Evolutionary conservation across 2,329 filamentous ascomycete genomes (phyloP), one percentile per base, ranked within the genome.

Genomic region (Mycosphaerella arachidis): DNA sequence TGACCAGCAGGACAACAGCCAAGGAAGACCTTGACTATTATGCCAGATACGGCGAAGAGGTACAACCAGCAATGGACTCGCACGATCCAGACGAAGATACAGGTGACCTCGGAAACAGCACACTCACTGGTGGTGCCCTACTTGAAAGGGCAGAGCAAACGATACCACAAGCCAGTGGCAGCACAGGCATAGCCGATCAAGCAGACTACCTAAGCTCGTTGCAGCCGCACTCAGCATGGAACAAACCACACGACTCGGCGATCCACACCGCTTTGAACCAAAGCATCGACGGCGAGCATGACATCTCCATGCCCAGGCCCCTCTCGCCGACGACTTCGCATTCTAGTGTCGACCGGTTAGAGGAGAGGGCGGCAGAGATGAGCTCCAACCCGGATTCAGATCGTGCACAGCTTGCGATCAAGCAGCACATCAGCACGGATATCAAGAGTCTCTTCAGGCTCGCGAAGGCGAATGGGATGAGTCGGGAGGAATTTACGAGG

Each of bases 61-160:
- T 93, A 8, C 90, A 93, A 71, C 89, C 90, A 2, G 89, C 89
- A 33, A 85, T 93, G 80, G 90, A 93, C 73, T 85, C 85, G 58
- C 86, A 92, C 72, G 89, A 92, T 66, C 89, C 89, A n/a, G 88
- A 91, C 67, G 89, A 91, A 75, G 86, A 82, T 53, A 71, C 78
- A 48, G 70, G 79, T 1, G 78, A 76, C 13, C 65, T 71, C 9
- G 73, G 77, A 48, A 75, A 81, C 18, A 83, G 82, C 5, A 84
- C 83, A 0, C 72, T 86, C 33, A 78, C 81, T 50, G 84, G 84
- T 27, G 76, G 84, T 59, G 73, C 79, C 5, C 70, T 85, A 16
- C 56, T 72, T 12, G 56, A 48, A 20, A 33, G 31, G 8, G 29
- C 31, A 30, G 30, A 43, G 35, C 31, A 29, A 13, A 9, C 46